Percentiles rank a stretch among this genome's conserved stretches.
phyloP scores from a whole-genome alignment of 1,284 basidiomycete genomes.

The Malassezia yamatoensis region DNA sequence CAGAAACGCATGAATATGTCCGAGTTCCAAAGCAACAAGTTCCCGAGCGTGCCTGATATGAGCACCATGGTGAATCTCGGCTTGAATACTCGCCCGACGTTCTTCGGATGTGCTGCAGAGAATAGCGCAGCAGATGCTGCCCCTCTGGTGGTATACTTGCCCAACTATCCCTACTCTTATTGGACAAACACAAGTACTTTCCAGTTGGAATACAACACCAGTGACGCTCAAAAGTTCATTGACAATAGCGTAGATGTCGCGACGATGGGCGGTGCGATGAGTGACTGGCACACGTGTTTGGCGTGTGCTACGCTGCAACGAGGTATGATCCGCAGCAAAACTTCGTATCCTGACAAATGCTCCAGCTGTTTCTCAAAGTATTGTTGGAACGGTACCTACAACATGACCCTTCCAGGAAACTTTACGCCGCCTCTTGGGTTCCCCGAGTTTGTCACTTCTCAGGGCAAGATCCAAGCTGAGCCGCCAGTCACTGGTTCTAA shows the following conservation, averaged over 20 bases:
- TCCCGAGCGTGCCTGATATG: slow-evolving; percentile 50
- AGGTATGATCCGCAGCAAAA: slow-evolving; percentile 29
- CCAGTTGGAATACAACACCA: slow-evolving; percentile 47
- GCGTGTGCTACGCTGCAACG: slow-evolving; percentile 36
- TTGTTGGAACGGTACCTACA: slow-evolving; percentile 42
- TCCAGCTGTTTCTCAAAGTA: slow-evolving; percentile 29
- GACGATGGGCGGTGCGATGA: slow-evolving; percentile 30
- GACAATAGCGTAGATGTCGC: slow-evolving; percentile 41
- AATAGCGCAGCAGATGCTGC: slow-evolving; percentile 37
- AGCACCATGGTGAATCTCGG: slow-evolving; percentile 58
- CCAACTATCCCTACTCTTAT: slow-evolving; percentile 51
- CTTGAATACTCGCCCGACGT: slow-evolving; percentile 60
- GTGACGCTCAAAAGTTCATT: slow-evolving; percentile 28
- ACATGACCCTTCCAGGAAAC: slow-evolving; percentile 24
- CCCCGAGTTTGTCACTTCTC: slow-evolving; percentile 29
- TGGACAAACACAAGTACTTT: slow-evolving; percentile 35
- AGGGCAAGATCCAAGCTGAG: slow-evolving; percentile 19
- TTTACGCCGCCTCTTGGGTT: slow-evolving; percentile 35
- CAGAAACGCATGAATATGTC: slow-evolving; percentile 23
- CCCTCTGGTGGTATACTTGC: slow-evolving; percentile 50
- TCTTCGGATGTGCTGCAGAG: slow-evolving; percentile 59
- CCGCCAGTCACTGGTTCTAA: slow-evolving; percentile 37
- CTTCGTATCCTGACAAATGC: slow-evolving; percentile 26
- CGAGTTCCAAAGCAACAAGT: slow-evolving; percentile 35
- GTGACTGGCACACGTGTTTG: slow-evolving; percentile 33